These are phyloP conservation scores for Trichophyton rubrum DNA, from an alignment of 2,329 filamentous ascomycete genomes.

Conservation along the genomic window DNA sequence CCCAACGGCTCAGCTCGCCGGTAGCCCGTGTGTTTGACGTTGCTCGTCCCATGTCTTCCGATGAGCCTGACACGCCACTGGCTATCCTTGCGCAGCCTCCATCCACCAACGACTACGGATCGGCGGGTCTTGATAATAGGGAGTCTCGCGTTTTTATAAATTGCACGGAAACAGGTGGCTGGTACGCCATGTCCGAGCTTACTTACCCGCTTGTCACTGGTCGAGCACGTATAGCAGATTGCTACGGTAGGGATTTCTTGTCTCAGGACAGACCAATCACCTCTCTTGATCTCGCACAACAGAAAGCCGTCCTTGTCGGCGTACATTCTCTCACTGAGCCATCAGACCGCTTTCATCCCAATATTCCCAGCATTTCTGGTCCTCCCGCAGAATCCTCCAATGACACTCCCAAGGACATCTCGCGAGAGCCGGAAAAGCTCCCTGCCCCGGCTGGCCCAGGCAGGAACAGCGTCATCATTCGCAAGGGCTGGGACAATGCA, in stretches of 20 bases:
- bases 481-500: constrained; percentile 35
- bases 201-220: constrained; percentile 77
- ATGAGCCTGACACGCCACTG: constrained; percentile 60
- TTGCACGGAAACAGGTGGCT: constrained; percentile 70
- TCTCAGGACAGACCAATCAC: constrained; percentile 26
- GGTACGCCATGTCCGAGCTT: constrained; percentile 84
- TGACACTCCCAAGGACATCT: constrained; percentile 27
- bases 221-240: constrained; percentile 46
- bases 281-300: constrained; percentile 32
- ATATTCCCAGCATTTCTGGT: constrained; percentile 36
- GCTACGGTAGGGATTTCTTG: constrained; percentile 42
- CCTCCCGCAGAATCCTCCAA: constrained; percentile 26
- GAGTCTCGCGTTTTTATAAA: constrained; percentile 69
- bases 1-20: constrained; percentile 58
- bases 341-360: constrained; percentile 23
- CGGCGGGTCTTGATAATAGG: constrained; percentile 35
- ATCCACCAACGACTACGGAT: constrained; percentile 22
- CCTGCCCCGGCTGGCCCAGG: constrained; percentile 27
- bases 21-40: constrained; percentile 85
- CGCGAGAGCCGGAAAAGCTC: constrained; percentile 25
- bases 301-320: constrained; percentile 55
- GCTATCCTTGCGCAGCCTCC: constrained; percentile 79
- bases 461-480: constrained; percentile 33
- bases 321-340: constrained; percentile 51
- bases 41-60: constrained; percentile 56